Percentiles rank a stretch among this genome's conserved stretches.
phyloP scores from a whole-genome alignment of 441 rosid genomes.

The Mallotus japonicus region DNA sequence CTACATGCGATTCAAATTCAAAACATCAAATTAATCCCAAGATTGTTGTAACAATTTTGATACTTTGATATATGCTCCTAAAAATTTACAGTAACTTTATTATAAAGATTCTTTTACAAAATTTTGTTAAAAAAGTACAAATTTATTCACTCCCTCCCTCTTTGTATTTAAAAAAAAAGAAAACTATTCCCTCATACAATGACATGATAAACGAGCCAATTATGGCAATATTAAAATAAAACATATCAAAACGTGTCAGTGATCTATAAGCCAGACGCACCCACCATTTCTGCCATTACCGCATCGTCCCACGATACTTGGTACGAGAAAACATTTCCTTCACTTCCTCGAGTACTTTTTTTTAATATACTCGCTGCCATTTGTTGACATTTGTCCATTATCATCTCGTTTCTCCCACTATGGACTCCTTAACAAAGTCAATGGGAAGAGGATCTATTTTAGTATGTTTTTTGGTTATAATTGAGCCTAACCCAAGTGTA shows the following conservation, averaged over 20 bases:
- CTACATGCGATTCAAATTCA: no score
- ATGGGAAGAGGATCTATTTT: not conserved
- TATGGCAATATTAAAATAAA: not conserved
- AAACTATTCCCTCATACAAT: no score
- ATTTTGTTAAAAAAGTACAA: no score
- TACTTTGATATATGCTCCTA: no score
- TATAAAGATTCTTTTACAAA: no score
- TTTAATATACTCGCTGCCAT: constrained; percentile 1
- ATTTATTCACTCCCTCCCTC: no score
- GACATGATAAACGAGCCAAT: not conserved
- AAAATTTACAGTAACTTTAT: no score
- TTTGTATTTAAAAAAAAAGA: no score
- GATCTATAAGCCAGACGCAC: constrained; percentile 24
- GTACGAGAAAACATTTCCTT: constrained; percentile 22
- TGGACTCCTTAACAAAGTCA: constrained; percentile 8
- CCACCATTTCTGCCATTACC: constrained; percentile 14
- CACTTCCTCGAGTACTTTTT: not conserved
- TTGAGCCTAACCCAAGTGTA: no score
- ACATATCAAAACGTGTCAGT: constrained; percentile 31
- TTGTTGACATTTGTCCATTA: constrained; percentile 18
- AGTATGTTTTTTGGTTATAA: no score
- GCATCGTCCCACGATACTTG: constrained; percentile 33
- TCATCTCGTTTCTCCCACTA: not conserved
- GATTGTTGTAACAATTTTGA: no score
- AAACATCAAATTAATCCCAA: no score